Evolutionary conservation across 192 early-diverging fungal genomes (phyloP).

Genomic region (Backusella luteola): DNA sequence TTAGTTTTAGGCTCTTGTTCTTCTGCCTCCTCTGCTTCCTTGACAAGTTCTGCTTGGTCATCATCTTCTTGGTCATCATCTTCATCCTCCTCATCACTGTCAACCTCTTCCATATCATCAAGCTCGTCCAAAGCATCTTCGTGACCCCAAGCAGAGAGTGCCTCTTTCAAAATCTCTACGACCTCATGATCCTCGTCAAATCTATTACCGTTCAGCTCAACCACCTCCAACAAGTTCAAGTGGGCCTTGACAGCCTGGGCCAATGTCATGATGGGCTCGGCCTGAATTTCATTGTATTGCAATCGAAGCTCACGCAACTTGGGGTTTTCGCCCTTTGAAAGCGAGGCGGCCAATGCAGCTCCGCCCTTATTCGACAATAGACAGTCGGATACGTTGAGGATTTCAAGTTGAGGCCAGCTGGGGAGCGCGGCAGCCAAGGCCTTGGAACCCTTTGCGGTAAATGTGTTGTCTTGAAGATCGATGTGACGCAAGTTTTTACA

Average conservation of each 20-base stretch:
- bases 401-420: conserved; percentile 74
- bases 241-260: conserved; percentile 65
- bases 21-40: conserved; percentile 17
- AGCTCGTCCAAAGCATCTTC: conserved; percentile 87
- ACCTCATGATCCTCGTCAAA: conserved; percentile 81
- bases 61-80: conserved; percentile 56
- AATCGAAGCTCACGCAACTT: conserved; percentile 67
- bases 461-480: conserved; percentile 97
- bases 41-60: conserved; percentile 44
- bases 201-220: conserved; percentile 93
- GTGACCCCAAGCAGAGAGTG: conserved; percentile 64
- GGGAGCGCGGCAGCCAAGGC: conserved; percentile 77
- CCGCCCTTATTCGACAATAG: conserved; percentile 77
- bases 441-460: conserved; percentile 75
- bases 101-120: conserved; percentile 92
- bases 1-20: background rate
- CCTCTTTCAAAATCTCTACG: conserved; percentile 70
- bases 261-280: conserved; percentile 63
- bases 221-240: conserved; percentile 55
- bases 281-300: conserved; percentile 89
- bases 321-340: conserved; percentile 55
- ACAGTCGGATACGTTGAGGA: conserved; percentile 90
- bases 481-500: conserved; percentile 70
- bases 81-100: conserved; percentile 69
- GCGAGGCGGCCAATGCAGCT: conserved; percentile 59